These are phyloP conservation scores for Nicotiana benthamiana DNA, from an alignment of 257 asterid species.

Conservation along the genomic window DNA sequence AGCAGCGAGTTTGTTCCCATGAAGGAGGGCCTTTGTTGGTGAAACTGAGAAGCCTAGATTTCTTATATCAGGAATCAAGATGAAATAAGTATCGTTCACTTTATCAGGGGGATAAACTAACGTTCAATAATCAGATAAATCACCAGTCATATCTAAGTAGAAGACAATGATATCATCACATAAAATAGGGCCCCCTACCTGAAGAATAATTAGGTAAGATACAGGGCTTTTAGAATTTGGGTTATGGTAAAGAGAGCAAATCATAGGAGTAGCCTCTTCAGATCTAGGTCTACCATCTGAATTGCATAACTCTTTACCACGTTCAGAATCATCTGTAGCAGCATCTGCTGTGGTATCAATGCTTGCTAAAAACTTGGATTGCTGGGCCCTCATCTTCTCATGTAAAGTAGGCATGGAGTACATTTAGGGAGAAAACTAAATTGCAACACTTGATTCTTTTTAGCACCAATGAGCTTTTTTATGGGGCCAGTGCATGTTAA, in stretches of 20 bases:
- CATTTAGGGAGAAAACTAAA: not conserved
- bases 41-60: constrained; percentile 85
- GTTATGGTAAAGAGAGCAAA: constrained; percentile 91
- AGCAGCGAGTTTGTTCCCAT: constrained; percentile 61
- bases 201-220: constrained; percentile 82
- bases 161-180: not conserved
- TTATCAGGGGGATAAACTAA: constrained; percentile 8
- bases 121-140: constrained; percentile 2
- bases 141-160: not conserved
- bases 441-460: not conserved
- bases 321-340: constrained; percentile 43
- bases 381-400: constrained; percentile 93
- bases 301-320: constrained; percentile 36
- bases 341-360: constrained; percentile 49
- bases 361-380: constrained; percentile 80
- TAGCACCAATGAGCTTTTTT: not conserved
- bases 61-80: constrained; percentile 45
- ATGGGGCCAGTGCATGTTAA: not conserved
- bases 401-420: constrained; percentile 19
- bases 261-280: constrained; percentile 47
- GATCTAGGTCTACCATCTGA: constrained; percentile 32
- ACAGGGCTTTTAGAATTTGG: constrained; percentile 58
- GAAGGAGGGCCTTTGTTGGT: constrained; percentile 60
- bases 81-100: constrained; percentile 14
- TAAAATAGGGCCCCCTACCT: constrained; percentile 39